Evolutionary conservation across 768 basidiomycete species (phyloP).

Genomic region (Pulveroboletus sp.): DNA sequence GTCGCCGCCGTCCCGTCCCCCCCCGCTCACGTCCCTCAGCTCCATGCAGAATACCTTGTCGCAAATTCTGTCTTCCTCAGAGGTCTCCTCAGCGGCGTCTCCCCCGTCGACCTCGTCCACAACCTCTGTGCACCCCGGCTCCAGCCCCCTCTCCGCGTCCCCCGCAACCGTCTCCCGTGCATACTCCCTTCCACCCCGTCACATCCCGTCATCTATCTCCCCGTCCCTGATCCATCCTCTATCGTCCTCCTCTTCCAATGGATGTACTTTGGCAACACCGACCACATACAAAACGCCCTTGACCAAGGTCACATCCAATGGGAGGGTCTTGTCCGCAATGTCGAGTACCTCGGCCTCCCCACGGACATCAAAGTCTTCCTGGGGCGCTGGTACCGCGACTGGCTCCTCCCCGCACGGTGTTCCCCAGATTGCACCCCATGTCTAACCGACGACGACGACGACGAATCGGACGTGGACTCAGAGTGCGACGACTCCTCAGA

Average conservation of each 20-base stretch:
- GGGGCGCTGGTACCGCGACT: conserved; percentile 67
- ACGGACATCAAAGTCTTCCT: conserved; percentile 75
- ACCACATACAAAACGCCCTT: conserved; percentile 64
- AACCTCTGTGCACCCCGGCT: conserved; percentile 26
- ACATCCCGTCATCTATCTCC: conserved; percentile 69
- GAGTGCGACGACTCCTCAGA: conserved; percentile 27
- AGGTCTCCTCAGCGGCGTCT: conserved; percentile 64
- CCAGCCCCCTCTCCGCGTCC: conserved; percentile 31
- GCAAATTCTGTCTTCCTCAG: conserved; percentile 75
- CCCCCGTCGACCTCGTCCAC: conserved; percentile 54
- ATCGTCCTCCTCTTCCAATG: conserved; percentile 72
- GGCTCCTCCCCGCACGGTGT: conserved; percentile 42
- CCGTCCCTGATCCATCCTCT: conserved; percentile 69
- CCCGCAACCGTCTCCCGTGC: conserved; percentile 55
- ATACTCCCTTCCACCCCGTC: conserved; percentile 58
- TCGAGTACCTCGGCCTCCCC: conserved; percentile 79
- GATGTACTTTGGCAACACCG: conserved; percentile 76
- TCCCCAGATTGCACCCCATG: conserved; percentile 24
- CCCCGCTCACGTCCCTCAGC: conserved; percentile 36
- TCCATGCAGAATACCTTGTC: conserved; percentile 80
- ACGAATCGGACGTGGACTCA: conserved; percentile 32
- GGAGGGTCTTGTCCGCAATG: conserved; percentile 87
- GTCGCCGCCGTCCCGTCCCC: not conserved
- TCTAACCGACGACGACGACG: conserved; percentile 32
- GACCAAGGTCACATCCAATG: conserved; percentile 63